Conservation (phyloP, 2,329 filamentous ascomycete genomes). For the Beauveria rudraprayagi region DNA sequence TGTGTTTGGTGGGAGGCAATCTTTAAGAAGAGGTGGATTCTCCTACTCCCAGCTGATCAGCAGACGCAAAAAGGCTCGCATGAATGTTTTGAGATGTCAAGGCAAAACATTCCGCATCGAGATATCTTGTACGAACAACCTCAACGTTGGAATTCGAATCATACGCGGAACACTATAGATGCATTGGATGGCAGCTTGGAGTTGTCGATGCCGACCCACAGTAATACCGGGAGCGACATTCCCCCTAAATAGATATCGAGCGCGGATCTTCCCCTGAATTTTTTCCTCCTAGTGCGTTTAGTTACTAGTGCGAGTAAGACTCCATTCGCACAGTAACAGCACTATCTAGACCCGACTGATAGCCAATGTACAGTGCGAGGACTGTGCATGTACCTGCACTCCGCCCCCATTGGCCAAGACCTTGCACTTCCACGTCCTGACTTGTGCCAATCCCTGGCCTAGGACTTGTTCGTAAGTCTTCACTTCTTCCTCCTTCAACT, state of each 20-base stretch:
- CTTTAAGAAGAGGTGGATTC: too few species aligned
- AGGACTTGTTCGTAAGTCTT: background rate
- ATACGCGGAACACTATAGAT: background rate
- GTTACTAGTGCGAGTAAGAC: background rate
- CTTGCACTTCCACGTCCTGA: background rate
- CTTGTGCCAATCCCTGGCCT: background rate
- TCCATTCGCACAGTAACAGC: background rate
- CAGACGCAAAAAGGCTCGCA: too few species aligned
- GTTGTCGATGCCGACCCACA: background rate
- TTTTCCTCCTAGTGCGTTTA: background rate
- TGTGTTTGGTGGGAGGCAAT: too few species aligned
- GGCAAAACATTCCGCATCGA: too few species aligned
- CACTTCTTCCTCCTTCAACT: background rate
- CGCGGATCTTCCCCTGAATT: constrained; percentile 7
- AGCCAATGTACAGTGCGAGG: background rate
- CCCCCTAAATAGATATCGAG: background rate
- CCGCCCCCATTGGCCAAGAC: background rate
- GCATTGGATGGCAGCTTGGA: background rate
- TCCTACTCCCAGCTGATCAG: too few species aligned
- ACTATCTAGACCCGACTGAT: background rate
- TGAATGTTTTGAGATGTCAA: too few species aligned
- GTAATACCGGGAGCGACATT: background rate
- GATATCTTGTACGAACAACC: too few species aligned
- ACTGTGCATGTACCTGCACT: background rate
- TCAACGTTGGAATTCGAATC: too few species aligned